Evolutionary conservation across 1,139 yeast species (phyloP).

Genomic region (Candida buenavistaensis): DNA sequence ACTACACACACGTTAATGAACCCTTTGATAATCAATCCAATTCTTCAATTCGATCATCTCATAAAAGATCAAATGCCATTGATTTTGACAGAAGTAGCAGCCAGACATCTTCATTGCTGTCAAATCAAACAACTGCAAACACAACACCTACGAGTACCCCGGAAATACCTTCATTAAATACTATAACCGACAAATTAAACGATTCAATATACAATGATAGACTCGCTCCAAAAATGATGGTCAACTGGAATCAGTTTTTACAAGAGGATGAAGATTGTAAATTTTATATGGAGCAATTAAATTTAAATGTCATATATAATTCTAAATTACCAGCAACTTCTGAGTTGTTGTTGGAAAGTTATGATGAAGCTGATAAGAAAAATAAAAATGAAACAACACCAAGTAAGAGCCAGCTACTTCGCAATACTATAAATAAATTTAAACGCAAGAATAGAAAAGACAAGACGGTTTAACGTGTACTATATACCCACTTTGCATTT

Average conservation of each 20-base stretch:
- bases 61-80: slow-evolving; percentile 1
- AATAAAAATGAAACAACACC: not conserved
- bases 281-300: slow-evolving; percentile 1
- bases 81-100: not conserved
- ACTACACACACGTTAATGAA: too few relatives aligned
- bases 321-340: not conserved
- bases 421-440: not conserved
- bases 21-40: not conserved
- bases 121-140: not conserved
- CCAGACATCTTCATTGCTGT: too few relatives aligned
- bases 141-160: not conserved
- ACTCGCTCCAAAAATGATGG: slow-evolving; percentile 1
- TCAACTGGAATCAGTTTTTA: slow-evolving; percentile 11
- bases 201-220: not conserved
- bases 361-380: not conserved
- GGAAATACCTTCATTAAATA: not conserved
- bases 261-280: slow-evolving; percentile 3
- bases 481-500: too few relatives aligned
- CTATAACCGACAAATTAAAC: not conserved
- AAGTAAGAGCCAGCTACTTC: not conserved
- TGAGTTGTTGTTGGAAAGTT: not conserved
- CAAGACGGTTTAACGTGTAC: too few relatives aligned
- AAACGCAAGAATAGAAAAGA: not conserved
- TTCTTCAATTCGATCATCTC: not conserved
- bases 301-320: not conserved